phyloP scores from a whole-genome alignment of 345 rosid species.

The Pelargonium nanum region DNA sequence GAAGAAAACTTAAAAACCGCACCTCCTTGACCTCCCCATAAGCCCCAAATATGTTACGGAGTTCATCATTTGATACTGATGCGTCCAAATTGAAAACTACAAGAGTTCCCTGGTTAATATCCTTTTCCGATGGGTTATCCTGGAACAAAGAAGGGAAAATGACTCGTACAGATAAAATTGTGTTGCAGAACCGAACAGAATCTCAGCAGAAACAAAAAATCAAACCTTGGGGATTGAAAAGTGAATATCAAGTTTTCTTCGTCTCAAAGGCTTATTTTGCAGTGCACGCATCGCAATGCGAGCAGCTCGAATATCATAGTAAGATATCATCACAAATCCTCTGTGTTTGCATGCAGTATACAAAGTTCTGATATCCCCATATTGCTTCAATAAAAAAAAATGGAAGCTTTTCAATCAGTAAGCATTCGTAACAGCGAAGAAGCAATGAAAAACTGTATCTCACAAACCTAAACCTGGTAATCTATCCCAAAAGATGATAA shows the following conservation, averaged over 20 bases:
- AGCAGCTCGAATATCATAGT: background rate
- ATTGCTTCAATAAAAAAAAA: background rate
- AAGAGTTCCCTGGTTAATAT: background rate
- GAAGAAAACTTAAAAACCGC: background rate
- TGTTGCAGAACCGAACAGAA: background rate
- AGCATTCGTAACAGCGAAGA: background rate
- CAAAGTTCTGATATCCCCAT: background rate
- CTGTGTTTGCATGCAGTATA: background rate
- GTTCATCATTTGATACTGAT: background rate
- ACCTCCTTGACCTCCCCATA: background rate
- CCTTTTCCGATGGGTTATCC: background rate
- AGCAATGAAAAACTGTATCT: too few relatives aligned
- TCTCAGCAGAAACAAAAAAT: background rate
- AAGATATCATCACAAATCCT: background rate
- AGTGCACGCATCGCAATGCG: background rate
- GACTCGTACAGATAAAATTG: background rate
- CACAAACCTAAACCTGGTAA: too few relatives aligned
- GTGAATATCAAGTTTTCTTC: background rate
- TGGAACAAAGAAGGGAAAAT: background rate
- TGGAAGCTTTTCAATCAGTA: background rate
- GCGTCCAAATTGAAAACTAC: background rate
- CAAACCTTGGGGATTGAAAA: background rate
- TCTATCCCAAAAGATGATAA: too few relatives aligned
- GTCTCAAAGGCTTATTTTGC: background rate
- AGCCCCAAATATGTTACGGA: background rate